phyloP scores from a whole-genome alignment of 345 rosid genomes.

The Gossypium australe region DNA sequence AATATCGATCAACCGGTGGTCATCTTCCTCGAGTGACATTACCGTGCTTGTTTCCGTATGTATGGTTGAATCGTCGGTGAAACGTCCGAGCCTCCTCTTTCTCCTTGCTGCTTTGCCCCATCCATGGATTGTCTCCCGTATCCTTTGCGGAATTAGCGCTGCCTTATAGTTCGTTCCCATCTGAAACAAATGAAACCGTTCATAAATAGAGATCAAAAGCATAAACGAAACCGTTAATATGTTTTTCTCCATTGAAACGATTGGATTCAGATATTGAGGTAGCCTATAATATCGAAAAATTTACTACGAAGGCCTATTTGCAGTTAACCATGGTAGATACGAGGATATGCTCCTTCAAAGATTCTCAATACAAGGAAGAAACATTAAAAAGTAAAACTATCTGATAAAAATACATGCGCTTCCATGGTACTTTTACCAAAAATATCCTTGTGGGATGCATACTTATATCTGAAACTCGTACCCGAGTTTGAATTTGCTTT shows the following conservation, averaged over 20 bases:
- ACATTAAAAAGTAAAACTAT: too few species aligned
- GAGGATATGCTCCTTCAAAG: too few species aligned
- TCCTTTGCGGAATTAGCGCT: conserved; percentile 73
- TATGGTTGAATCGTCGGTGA: conserved; percentile 61
- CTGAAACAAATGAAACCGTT: conserved; percentile 26
- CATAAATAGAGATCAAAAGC: background rate
- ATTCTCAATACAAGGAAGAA: too few species aligned
- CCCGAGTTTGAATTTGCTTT: background rate
- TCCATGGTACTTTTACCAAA: too few species aligned
- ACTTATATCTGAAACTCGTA: too few species aligned
- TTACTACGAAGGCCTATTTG: background rate
- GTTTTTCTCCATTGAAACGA: background rate
- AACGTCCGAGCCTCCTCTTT: conserved; percentile 62
- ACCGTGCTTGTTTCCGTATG: conserved; percentile 85
- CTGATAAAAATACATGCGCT: background rate
- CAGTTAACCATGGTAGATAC: background rate
- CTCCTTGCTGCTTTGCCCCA: conserved; percentile 85
- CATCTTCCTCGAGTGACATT: conserved; percentile 73
- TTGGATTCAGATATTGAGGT: background rate
- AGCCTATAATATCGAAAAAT: background rate
- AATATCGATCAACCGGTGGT: conserved; percentile 52
- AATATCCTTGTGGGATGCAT: too few species aligned
- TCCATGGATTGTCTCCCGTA: conserved; percentile 83
- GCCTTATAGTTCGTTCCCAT: conserved; percentile 99
- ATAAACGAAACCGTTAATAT: background rate